phyloP scores from a whole-genome alignment of 371 early-diverging fungal species.

The Lichtheimia ramosa region DNA sequence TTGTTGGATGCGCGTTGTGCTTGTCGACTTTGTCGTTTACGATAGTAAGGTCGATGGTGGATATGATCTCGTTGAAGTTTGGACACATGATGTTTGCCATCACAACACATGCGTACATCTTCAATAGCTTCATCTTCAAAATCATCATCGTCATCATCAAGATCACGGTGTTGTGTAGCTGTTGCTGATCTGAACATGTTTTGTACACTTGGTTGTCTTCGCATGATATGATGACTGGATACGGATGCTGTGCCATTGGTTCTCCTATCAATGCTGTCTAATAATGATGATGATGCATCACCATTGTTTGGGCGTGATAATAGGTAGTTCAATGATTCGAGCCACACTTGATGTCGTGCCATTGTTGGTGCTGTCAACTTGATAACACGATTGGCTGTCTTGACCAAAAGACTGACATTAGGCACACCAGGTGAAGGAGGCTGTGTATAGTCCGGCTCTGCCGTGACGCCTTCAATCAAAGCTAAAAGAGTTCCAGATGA shows the following conservation, averaged over 20 bases:
- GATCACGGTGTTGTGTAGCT: neutral
- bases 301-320: slow-evolving; percentile 1
- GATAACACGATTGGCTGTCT: slow-evolving; percentile 59
- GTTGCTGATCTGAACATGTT: slow-evolving; percentile 4
- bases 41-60: slow-evolving; percentile 24
- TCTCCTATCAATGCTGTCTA: neutral
- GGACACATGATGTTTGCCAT: slow-evolving; percentile 40
- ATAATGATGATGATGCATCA: neutral
- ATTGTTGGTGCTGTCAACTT: slow-evolving; percentile 64
- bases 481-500: too few species aligned
- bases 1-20: neutral
- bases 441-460: slow-evolving; percentile 34
- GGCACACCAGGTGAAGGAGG: slow-evolving; percentile 40
- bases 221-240: neutral
- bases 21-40: slow-evolving; percentile 20
- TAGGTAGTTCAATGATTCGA: slow-evolving; percentile 19
- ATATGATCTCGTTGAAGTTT: slow-evolving; percentile 23
- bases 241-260: slow-evolving; percentile 2
- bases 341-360: slow-evolving; percentile 66
- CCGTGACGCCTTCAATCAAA: slow-evolving; percentile 49
- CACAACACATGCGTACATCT: slow-evolving; percentile 41
- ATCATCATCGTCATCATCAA: slow-evolving; percentile 12
- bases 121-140: slow-evolving; percentile 29
- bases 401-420: slow-evolving; percentile 55
- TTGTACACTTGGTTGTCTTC: slow-evolving; percentile 12